Evolutionary conservation across 805 yeast species (phyloP), one percentile per base, ranked within the genome.

Genomic region (Lipomyces yamanashiensis): DNA sequence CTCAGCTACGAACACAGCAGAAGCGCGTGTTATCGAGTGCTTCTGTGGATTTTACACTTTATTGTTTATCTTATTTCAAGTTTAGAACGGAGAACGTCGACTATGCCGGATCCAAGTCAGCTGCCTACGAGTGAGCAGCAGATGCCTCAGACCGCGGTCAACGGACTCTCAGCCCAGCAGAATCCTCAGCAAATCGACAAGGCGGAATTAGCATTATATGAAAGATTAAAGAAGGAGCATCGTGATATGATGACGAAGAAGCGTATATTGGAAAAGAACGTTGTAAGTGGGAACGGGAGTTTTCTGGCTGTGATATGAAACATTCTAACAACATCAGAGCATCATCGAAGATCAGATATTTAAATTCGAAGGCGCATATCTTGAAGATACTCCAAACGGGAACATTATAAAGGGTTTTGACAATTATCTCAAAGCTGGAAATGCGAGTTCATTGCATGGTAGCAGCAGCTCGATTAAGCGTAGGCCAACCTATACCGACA

Each of bases 371-470:
- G 85, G 88, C 9, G 83, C 84, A 13, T 92, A 92, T 73, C 83
- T 92, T 53, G 84, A 87, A 36, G 92, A 88, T 58, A 85, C 90
- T 62, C 75, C 78, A 36, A 75, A 80, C 60, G 92, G 97, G 0
- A 92, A 90, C 74, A 87, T 93, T 34, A 88, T 91, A n/a, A 88
- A 88, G 67, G 98, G 98, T 1, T 92, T 92, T 71, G 97, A 92
- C 54, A 88, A 85, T 70, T 88, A 89, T 72, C 81, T 87, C 54
- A 89, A 88, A 59, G 55, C 55, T 21, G 73, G 76, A 47, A 67
- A 72, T 58, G 75, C 60, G 13, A 51, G 61, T 41, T 37, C 52
- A 2, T 33, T 19, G 34, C 54, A 51, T 15, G 44, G 54, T 1
- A 23, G 54, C 15, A 48, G 21, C 39, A 52, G 28, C 36, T 45